Evolutionary conservation across 1,284 basidiomycete genomes (phyloP).

Genomic region (Inonotus obliquus): DNA sequence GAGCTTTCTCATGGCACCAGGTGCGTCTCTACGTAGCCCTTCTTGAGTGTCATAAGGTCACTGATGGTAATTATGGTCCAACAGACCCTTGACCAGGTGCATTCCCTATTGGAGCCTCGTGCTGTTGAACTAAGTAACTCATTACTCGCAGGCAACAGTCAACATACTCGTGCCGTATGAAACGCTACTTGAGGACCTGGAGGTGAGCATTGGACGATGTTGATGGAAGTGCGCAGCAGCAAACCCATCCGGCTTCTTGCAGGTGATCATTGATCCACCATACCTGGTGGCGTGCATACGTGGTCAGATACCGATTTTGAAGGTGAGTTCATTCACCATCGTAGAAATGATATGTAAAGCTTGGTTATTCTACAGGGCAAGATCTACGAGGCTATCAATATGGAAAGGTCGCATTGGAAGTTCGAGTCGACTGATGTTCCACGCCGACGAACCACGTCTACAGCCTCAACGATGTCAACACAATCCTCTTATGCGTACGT

Average conservation of each 20-base stretch:
- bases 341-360: not conserved
- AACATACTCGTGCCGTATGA: conserved; percentile 67
- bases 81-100: conserved; percentile 42
- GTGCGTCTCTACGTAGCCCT: conserved; percentile 25
- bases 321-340: conserved; percentile 38
- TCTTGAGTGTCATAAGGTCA: conserved; percentile 8
- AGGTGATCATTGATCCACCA: conserved; percentile 69
- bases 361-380: conserved; percentile 45
- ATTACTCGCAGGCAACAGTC: conserved; percentile 59
- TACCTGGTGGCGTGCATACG: conserved; percentile 66
- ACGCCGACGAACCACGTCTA: conserved; percentile 68
- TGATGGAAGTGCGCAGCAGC: not conserved
- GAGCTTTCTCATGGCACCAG: conserved; percentile 42
- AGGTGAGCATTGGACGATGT: conserved; percentile 39
- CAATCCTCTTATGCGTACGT: conserved; percentile 75
- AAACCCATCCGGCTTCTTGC: not conserved
- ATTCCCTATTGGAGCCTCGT: conserved; percentile 5
- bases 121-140: conserved; percentile 6
- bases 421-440: conserved; percentile 60
- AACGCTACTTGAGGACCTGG: conserved; percentile 62
- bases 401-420: conserved; percentile 64
- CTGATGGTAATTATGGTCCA: not conserved
- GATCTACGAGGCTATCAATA: conserved; percentile 62
- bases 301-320: conserved; percentile 62
- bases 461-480: conserved; percentile 65